These are phyloP conservation scores for Nothopassalora personata DNA, from an alignment of 2,329 filamentous ascomycete species.

Conservation along the genomic window DNA sequence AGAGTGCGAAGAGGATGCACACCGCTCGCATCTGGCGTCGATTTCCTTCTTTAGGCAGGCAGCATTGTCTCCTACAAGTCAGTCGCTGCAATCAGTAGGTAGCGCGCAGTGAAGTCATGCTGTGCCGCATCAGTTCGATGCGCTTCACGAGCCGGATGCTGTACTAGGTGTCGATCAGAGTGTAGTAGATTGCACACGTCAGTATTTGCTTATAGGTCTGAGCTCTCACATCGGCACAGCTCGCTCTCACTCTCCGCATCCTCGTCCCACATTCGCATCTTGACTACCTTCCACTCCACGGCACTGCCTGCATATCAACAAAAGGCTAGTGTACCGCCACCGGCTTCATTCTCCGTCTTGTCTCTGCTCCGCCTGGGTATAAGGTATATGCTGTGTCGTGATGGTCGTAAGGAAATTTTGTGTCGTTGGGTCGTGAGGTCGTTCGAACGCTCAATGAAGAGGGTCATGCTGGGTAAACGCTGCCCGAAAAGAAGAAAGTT, in stretches of 20 bases:
- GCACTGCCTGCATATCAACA: constrained; percentile 20
- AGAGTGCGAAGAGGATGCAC: neutral
- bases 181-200: constrained; percentile 2
- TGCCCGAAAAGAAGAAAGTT: constrained; percentile 12
- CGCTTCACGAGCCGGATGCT: too few relatives aligned
- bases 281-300: constrained; percentile 22
- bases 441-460: constrained; percentile 23
- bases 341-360: constrained; percentile 20
- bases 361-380: constrained; percentile 23
- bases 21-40: neutral
- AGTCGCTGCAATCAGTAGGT: too few relatives aligned
- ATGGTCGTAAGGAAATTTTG: constrained; percentile 28
- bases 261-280: constrained; percentile 18
- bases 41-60: too few relatives aligned
- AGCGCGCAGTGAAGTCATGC: too few relatives aligned
- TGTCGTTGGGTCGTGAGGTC: constrained; percentile 26
- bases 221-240: constrained; percentile 20
- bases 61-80: too few relatives aligned
- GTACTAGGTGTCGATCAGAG: neutral
- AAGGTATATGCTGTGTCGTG: constrained; percentile 28
- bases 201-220: neutral
- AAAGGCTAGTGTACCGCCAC: constrained; percentile 14
- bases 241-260: constrained; percentile 18
- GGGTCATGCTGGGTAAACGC: constrained; percentile 14
- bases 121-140: too few relatives aligned